Percentiles rank a stretch among this genome's conserved stretches.
phyloP scores from a whole-genome alignment of 768 basidiomycete genomes.

The Scleroderma citrinum region DNA sequence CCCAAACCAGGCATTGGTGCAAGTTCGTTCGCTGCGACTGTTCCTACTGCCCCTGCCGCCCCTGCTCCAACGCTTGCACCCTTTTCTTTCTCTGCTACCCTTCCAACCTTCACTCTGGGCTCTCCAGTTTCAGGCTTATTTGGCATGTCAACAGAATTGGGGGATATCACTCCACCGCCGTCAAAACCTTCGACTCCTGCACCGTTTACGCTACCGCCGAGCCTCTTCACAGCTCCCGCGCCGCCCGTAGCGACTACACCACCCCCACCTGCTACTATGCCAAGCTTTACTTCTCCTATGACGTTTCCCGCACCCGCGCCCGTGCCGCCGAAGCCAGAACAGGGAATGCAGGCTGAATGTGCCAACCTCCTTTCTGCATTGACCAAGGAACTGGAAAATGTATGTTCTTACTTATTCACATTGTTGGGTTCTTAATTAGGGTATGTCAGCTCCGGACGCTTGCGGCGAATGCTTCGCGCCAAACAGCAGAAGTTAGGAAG shows the following conservation, averaged over 20 bases:
- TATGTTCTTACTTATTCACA: constrained; percentile 29
- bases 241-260: neutral
- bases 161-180: neutral
- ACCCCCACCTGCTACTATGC: neutral
- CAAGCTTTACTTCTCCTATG: neutral
- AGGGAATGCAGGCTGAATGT: constrained; percentile 69
- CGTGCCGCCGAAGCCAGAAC: constrained; percentile 32
- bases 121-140: constrained; percentile 2
- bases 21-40: constrained; percentile 5
- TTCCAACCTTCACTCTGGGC: constrained; percentile 8
- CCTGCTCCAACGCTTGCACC: constrained; percentile 5
- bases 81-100: constrained; percentile 5
- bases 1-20: constrained; percentile 7
- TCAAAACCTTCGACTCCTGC: constrained; percentile 1
- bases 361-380: constrained; percentile 41
- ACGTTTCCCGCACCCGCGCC: constrained; percentile 6
- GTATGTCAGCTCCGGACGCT: constrained; percentile 37
- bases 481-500: constrained; percentile 31
- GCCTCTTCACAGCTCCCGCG: constrained; percentile 2
- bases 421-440: neutral
- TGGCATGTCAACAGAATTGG: constrained; percentile 5
- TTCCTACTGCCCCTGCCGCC: constrained; percentile 5
- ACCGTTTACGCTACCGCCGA: constrained; percentile 10
- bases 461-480: constrained; percentile 34
- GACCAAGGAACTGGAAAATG: constrained; percentile 50